Conservation (phyloP, 768 basidiomycete genomes). For the Podaxis sp. region DNA sequence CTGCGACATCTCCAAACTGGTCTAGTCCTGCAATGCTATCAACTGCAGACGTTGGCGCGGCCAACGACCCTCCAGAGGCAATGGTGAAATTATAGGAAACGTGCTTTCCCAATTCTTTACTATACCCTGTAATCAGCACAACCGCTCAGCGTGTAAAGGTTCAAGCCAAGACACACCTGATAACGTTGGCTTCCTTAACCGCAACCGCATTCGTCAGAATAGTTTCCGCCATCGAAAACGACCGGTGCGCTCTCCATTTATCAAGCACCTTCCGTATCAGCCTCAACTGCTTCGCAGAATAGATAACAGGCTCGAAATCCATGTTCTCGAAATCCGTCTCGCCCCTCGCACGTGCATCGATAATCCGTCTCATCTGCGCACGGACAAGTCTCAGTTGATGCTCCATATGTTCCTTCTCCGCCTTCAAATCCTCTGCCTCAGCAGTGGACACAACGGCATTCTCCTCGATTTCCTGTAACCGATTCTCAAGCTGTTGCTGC, state of each 20-base stretch:
- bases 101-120: constrained; percentile 83
- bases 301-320: constrained; percentile 78
- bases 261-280: constrained; percentile 81
- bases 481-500: constrained; percentile 73
- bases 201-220: constrained; percentile 81
- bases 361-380: constrained; percentile 76
- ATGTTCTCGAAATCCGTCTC: constrained; percentile 62
- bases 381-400: constrained; percentile 81
- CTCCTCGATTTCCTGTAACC: constrained; percentile 57
- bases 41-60: constrained; percentile 76
- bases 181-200: constrained; percentile 93
- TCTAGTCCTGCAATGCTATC: constrained; percentile 86
- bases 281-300: constrained; percentile 77
- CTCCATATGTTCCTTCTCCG: constrained; percentile 93
- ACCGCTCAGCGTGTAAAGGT: background rate
- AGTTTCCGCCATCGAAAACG: constrained; percentile 91
- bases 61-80: constrained; percentile 77
- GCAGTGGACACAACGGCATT: constrained; percentile 29
- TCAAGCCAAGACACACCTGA: constrained; percentile 52
- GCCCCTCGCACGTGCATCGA: constrained; percentile 76
- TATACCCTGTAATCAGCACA: constrained; percentile 25
- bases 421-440: constrained; percentile 83
- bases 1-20: constrained; percentile 92
- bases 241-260: constrained; percentile 80
- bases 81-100: constrained; percentile 93